These are phyloP conservation scores for Pochonia chlamydosporia DNA, from an alignment of 2,329 filamentous ascomycete species.

Conservation along the genomic window DNA sequence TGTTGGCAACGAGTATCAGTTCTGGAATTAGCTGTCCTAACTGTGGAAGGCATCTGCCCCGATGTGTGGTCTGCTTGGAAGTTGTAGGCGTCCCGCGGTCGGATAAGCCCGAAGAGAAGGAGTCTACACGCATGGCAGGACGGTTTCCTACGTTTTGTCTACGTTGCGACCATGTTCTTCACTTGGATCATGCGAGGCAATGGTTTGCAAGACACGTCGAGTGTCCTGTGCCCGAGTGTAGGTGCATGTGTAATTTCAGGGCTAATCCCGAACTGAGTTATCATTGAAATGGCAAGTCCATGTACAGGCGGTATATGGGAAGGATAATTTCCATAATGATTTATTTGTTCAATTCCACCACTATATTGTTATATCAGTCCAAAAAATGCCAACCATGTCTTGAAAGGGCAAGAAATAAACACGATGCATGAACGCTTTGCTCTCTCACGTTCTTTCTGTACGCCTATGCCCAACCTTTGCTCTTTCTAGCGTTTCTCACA, in stretches of 20 bases:
- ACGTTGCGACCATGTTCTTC: constrained; percentile 61
- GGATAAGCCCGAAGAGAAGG: constrained; percentile 47
- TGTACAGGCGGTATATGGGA: background rate
- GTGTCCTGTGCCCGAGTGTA: constrained; percentile 64
- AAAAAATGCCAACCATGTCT: background rate
- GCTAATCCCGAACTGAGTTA: constrained; percentile 56
- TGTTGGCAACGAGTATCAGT: constrained; percentile 51
- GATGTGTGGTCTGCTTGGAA: constrained; percentile 63
- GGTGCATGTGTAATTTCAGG: constrained; percentile 57
- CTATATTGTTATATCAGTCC: background rate
- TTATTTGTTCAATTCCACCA: background rate
- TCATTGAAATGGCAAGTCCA: constrained; percentile 18
- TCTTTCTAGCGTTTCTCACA: background rate
- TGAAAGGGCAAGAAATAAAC: background rate
- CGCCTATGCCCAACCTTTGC: background rate
- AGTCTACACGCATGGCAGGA: constrained; percentile 44
- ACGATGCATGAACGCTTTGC: background rate
- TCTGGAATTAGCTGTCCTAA: constrained; percentile 60
- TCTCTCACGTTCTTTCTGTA: background rate
- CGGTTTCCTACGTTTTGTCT: constrained; percentile 65
- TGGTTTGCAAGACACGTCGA: constrained; percentile 62
- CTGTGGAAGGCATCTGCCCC: constrained; percentile 60
- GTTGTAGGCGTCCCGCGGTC: constrained; percentile 59
- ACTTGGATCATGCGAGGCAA: constrained; percentile 60
- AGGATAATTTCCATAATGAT: background rate